Conservation (phyloP, 495 filamentous ascomycete species). For the Apodospora peruviana region DNA sequence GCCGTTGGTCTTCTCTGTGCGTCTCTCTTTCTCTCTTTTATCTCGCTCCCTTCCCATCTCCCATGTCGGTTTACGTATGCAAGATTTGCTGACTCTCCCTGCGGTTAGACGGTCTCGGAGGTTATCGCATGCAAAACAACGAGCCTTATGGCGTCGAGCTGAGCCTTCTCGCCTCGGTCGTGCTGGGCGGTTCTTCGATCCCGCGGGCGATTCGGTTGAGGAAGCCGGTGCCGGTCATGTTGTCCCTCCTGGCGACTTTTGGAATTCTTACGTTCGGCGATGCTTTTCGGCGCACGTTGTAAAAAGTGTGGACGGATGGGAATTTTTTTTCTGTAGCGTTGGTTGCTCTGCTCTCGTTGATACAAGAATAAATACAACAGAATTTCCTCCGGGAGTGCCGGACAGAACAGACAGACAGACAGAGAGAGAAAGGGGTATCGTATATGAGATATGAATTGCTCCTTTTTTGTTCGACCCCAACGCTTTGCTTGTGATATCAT, state of each 20-base stretch:
- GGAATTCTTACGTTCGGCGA: conserved; percentile 57
- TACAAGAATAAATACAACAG: too few species aligned
- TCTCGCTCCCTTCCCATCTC: background rate
- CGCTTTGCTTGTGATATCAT: too few species aligned
- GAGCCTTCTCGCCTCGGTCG: conserved; percentile 69
- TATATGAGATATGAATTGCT: too few species aligned
- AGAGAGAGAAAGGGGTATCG: too few species aligned
- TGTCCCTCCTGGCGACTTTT: conserved; percentile 59
- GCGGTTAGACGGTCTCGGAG: conserved; percentile 56
- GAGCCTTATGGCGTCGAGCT: conserved; percentile 70
- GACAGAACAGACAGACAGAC: too few species aligned
- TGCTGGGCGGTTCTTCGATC: conserved; percentile 76
- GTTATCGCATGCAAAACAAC: conserved; percentile 58
- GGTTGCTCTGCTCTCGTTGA: too few species aligned
- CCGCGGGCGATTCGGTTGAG: conserved; percentile 74
- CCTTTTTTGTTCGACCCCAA: too few species aligned
- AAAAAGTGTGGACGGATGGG: conserved; percentile 7
- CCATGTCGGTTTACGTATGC: background rate
- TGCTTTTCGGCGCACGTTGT: conserved; percentile 40
- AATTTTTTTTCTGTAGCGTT: too few species aligned
- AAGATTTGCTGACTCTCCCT: background rate
- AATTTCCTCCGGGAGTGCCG: too few species aligned
- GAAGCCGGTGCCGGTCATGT: conserved; percentile 70
- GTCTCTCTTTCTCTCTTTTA: conserved; percentile 11
- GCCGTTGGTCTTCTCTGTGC: conserved; percentile 64